A percentile compares a stretch with the other conserved stretches of the same genome.
phyloP scores from a whole-genome alignment of 495 filamentous ascomycete genomes.

The Cercophora sp. region DNA sequence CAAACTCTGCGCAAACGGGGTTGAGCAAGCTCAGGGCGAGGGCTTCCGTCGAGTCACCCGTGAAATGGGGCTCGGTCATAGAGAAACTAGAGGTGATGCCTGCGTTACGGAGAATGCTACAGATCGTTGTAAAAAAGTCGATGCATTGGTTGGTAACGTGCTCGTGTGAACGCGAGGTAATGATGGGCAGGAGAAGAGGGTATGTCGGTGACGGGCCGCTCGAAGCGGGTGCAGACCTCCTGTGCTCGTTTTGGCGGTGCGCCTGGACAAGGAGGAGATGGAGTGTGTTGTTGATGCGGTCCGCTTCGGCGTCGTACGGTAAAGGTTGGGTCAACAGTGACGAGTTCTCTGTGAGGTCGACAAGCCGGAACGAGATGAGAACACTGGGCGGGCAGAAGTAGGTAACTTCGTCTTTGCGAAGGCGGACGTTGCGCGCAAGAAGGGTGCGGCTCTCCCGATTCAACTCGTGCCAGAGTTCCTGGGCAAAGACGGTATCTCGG shows the following conservation, averaged over 20 bases:
- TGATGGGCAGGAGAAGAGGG: conserved; percentile 59
- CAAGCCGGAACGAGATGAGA: conserved; percentile 50
- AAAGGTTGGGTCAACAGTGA: too few relatives aligned
- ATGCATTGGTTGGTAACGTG: conserved; percentile 28
- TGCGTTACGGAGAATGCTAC: conserved; percentile 21
- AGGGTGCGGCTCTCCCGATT: conserved; percentile 72
- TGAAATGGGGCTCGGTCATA: conserved; percentile 23
- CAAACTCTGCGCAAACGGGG: conserved; percentile 31
- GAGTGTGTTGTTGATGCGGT: conserved; percentile 55
- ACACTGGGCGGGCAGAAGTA: conserved; percentile 45
- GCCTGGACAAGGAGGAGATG: conserved; percentile 64
- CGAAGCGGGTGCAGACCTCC: conserved; percentile 31
- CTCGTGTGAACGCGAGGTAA: conserved; percentile 62
- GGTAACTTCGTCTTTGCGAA: conserved; percentile 54
- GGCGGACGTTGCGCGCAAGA: conserved; percentile 59
- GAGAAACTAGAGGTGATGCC: conserved; percentile 21
- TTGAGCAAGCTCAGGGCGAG: conserved; percentile 19
- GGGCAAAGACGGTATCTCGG: conserved; percentile 81
- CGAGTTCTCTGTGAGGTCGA: conserved; percentile 42
- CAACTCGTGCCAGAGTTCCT: conserved; percentile 92
- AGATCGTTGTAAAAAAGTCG: conserved; percentile 12
- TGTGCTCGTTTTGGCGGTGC: conserved; percentile 59
- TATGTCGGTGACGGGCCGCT: conserved; percentile 43
- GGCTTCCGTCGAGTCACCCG: conserved; percentile 12
- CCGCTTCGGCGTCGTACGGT: conserved; percentile 47